Base-by-base conservation (phyloP, 73 alveolate genomes). In the Symbiodinium natans region DNA sequence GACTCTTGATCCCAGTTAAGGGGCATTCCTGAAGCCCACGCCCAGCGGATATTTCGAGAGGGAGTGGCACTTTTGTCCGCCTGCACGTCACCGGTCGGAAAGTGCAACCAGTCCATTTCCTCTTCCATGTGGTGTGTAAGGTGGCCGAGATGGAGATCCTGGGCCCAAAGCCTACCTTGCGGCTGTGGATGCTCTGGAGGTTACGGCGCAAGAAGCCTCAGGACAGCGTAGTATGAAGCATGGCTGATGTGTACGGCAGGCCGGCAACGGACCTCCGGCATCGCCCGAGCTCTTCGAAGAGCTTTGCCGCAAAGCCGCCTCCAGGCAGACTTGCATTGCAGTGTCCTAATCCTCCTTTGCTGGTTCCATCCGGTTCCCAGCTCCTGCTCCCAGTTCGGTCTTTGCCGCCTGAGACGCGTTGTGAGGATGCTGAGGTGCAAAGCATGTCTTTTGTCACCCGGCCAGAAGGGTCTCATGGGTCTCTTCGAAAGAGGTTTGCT, bases 171-270 rank as follows among this genome's bases (percentile, higher is more conserved):
- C 95, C 73, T 88, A 25, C 36, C 86, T 88, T 59, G 95, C 95
- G 2, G 95, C 95, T 3, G 95, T 88, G 86, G 95, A 88, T 68
- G 95, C 95, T 1, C 74, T 88, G 73, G 95, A 88, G 95, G 95
- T 56, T 17, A 6, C 31, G 41, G 33, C 21, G 10, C 38, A 8
- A 29, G 82, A 2, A 1, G 63, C 10, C 63, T 25, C 3, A 48
- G 68, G 29, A 52, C 29, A 10, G 68, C 68, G 21, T 52, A 21
- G 21, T 27, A 2, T 10, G 27, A 21, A 10, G 59, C 9, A 13
- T 13, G 17, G 59, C 5, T 21, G 59, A 46, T 21, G 25, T 46
- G 6, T 8, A 0, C 23, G 71, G n/a, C 71, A 52, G 71, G 71
- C 71, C 71, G 33, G 39, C 82, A 68, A n/a, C 33, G 95, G 74